Percentiles rank a stretch among this genome's conserved stretches.
These are phyloP conservation scores for Cytospora leucostoma DNA, from an alignment of 2,329 filamentous ascomycete species.

Conservation along the genomic window DNA sequence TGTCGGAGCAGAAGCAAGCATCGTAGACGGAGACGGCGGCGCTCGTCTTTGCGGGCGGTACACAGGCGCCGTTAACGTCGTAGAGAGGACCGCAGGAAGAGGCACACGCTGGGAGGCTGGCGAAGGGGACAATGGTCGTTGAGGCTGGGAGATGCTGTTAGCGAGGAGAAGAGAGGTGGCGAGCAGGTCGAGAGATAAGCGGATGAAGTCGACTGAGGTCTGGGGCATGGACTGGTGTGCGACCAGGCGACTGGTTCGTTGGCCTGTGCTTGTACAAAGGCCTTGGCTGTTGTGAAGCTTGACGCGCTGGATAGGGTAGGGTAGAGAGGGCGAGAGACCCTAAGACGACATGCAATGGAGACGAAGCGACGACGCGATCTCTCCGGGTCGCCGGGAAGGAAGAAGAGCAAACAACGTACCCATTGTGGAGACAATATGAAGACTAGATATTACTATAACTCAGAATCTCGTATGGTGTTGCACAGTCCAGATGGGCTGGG, in stretches of 20 bases:
- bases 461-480: slow-evolving; percentile 5
- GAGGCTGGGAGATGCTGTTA: slow-evolving; percentile 31
- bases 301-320: background rate
- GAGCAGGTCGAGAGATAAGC: background rate
- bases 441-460: slow-evolving; percentile 16
- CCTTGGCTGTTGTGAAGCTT: slow-evolving; percentile 4
- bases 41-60: slow-evolving; percentile 56
- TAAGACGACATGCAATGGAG: background rate
- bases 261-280: background rate
- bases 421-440: slow-evolving; percentile 13
- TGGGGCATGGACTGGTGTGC: background rate
- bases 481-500: slow-evolving; percentile 2
- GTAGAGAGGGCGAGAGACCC: background rate
- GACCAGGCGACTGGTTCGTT: no score
- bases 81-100: slow-evolving; percentile 60
- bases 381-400: background rate
- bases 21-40: slow-evolving; percentile 57
- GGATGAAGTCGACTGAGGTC: background rate
- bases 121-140: slow-evolving; percentile 61
- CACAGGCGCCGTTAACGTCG: slow-evolving; percentile 72
- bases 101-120: slow-evolving; percentile 63
- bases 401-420: slow-evolving; percentile 15
- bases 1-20: slow-evolving; percentile 73
- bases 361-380: background rate
- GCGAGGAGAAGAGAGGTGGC: background rate